Percentiles rank a stretch among this genome's conserved stretches.
Evolutionary conservation across 2,329 filamentous ascomycete genomes (phyloP).

Genomic region (Neocatenulostroma microsporum): DNA sequence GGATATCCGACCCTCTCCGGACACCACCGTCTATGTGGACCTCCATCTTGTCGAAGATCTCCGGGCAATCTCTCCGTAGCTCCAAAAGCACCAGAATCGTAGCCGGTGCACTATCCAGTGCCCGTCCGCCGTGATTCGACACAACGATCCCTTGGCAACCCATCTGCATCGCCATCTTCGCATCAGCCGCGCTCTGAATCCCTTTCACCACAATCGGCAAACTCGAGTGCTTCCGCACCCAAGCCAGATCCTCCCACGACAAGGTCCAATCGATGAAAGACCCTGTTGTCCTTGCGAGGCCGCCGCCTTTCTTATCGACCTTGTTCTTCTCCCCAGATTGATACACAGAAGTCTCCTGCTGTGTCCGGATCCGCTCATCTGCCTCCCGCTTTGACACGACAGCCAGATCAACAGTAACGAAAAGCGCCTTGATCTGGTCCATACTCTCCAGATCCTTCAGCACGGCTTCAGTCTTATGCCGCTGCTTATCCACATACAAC

Average conservation of each 20-base stretch:
- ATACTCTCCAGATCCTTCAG: constrained; percentile 40
- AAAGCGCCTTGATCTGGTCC: constrained; percentile 46
- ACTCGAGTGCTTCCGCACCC: constrained; percentile 38
- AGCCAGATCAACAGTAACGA: constrained; percentile 53
- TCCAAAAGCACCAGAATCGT: constrained; percentile 55
- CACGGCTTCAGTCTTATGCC: constrained; percentile 45
- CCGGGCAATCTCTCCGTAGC: constrained; percentile 52
- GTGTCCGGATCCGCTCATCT: constrained; percentile 39
- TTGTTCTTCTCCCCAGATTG: constrained; percentile 48
- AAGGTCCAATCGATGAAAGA: constrained; percentile 50
- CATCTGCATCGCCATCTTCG: constrained; percentile 34
- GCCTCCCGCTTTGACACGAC: constrained; percentile 50
- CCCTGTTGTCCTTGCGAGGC: constrained; percentile 49
- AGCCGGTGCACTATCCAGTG: constrained; percentile 43
- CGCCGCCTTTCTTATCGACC: constrained; percentile 48
- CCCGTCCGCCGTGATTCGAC: constrained; percentile 48
- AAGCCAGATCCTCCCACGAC: constrained; percentile 41
- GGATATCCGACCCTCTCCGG: constrained; percentile 55
- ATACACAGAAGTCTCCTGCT: constrained; percentile 52
- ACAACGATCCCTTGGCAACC: constrained; percentile 43
- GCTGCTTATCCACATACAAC: constrained; percentile 53
- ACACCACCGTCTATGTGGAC: constrained; percentile 60
- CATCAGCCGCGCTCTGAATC: constrained; percentile 36
- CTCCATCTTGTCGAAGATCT: constrained; percentile 54
- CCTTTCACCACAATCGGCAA: constrained; percentile 47